These are phyloP conservation scores for Stephania cephalantha DNA, from an alignment of 164 flowering plant genomes.

Conservation along the genomic window DNA sequence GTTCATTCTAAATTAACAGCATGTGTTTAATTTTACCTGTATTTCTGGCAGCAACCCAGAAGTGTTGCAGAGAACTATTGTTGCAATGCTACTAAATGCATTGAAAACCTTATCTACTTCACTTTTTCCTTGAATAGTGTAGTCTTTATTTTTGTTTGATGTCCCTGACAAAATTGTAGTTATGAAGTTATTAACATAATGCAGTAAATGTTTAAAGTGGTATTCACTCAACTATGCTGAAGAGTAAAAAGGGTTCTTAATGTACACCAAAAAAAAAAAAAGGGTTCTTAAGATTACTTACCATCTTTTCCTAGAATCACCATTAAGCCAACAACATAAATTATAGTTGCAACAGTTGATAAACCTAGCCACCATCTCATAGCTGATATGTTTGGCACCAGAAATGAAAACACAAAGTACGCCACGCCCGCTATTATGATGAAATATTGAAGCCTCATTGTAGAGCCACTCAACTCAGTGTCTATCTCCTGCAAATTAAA, in stretches of 20 bases:
- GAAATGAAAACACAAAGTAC: constrained; percentile 37
- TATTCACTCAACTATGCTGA: too few species aligned
- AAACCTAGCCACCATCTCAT: constrained; percentile 44
- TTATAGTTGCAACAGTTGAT: constrained; percentile 31
- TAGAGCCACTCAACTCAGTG: constrained; percentile 27
- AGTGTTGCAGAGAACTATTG: constrained; percentile 33
- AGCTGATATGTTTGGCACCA: constrained; percentile 48
- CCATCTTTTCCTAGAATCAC: constrained; percentile 36
- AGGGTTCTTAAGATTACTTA: constrained; percentile 7
- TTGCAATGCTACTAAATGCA: constrained; percentile 42
- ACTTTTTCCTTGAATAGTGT: constrained; percentile 37
- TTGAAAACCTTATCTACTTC: constrained; percentile 33
- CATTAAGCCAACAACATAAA: constrained; percentile 27
- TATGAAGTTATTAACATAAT: not conserved
- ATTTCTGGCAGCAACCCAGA: constrained; percentile 44
- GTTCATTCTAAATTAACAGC: not conserved
- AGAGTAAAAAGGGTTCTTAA: too few species aligned
- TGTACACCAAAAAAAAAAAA: too few species aligned
- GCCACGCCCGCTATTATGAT: constrained; percentile 38
- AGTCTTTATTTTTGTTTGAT: constrained; percentile 25
- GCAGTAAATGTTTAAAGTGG: too few species aligned
- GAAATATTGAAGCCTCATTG: constrained; percentile 45
- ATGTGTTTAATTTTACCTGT: constrained; percentile 24
- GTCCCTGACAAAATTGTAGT: constrained; percentile 20
- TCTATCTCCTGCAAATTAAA: constrained; percentile 29